phyloP scores from a whole-genome alignment of 306 rosid species.

The Quercus variabilis region DNA sequence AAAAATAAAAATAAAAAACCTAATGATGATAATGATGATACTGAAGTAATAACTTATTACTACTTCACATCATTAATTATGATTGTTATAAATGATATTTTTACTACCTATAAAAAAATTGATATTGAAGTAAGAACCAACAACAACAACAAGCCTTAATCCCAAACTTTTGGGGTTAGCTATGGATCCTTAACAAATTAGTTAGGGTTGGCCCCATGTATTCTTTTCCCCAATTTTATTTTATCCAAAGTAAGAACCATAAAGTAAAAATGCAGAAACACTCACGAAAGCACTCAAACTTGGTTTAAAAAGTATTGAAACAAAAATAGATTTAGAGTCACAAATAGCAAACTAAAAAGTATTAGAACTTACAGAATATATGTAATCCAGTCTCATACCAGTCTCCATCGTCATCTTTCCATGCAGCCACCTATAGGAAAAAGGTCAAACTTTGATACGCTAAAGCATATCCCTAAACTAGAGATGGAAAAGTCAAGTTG shows the following conservation, averaged over 20 bases:
- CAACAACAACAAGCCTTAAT: too few relatives aligned
- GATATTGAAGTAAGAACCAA: too few relatives aligned
- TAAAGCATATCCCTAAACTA: neutral
- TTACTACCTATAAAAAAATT: too few relatives aligned
- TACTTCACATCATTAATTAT: too few relatives aligned
- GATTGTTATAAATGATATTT: too few relatives aligned
- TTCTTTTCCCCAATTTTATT: too few relatives aligned
- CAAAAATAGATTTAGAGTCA: neutral
- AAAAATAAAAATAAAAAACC: constrained; percentile 2
- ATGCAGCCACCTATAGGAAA: constrained; percentile 80
- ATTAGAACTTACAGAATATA: constrained; percentile 79
- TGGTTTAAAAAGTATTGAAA: neutral
- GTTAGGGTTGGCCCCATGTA: too few relatives aligned
- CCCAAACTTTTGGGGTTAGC: too few relatives aligned
- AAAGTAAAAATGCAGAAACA: neutral
- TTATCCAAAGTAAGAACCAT: neutral
- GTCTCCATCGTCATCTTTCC: constrained; percentile 97
- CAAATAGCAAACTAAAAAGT: neutral
- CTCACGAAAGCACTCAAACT: neutral
- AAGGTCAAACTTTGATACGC: constrained; percentile 11
- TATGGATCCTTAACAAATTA: too few relatives aligned
- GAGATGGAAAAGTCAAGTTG: constrained; percentile 9
- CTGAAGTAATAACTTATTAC: neutral
- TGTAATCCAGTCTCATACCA: constrained; percentile 98
- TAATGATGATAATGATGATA: neutral